Percentiles rank a stretch among this genome's conserved stretches.
Conservation (phyloP, 371 early-diverging fungal species). For the Mortierella sp. region DNA sequence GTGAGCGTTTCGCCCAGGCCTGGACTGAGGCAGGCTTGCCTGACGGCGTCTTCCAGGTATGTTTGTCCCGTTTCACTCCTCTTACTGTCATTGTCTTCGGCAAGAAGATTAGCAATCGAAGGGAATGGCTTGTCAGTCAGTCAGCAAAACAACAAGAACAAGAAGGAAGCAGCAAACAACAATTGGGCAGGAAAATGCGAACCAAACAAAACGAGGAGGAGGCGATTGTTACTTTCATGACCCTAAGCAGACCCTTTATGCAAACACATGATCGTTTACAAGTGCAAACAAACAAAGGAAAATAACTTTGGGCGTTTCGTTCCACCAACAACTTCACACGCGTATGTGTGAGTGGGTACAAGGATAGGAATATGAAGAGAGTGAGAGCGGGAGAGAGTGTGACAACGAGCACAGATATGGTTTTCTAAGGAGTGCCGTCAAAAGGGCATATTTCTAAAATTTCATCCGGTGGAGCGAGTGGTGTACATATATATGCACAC, state of each 20-base stretch:
- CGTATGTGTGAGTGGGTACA: constrained; percentile 2
- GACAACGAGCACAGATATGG: constrained; percentile 14
- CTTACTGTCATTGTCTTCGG: constrained; percentile 9
- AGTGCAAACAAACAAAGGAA: background rate
- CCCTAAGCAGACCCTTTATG: background rate
- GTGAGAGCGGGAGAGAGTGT: no score
- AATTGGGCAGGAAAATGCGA: background rate
- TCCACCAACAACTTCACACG: constrained; percentile 9
- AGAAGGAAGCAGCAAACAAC: background rate
- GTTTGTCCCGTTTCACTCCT: background rate
- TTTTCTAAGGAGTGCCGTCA: constrained; percentile 17
- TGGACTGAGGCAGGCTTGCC: constrained; percentile 83
- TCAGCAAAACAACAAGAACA: background rate
- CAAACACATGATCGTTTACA: constrained; percentile 12
- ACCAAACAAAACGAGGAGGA: background rate
- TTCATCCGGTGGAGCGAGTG: background rate
- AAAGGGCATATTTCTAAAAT: constrained; percentile 8
- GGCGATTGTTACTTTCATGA: background rate
- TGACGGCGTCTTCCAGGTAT: constrained; percentile 75
- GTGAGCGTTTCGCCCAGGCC: constrained; percentile 77
- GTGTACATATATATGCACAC: background rate
- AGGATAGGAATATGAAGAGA: constrained; percentile 6
- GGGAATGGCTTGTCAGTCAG: background rate
- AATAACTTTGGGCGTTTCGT: constrained; percentile 6
- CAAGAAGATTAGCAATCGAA: constrained; percentile 34